These are phyloP conservation scores for Pyrenopolyporus hunteri DNA, from an alignment of 495 filamentous ascomycete species.

Conservation along the genomic window DNA sequence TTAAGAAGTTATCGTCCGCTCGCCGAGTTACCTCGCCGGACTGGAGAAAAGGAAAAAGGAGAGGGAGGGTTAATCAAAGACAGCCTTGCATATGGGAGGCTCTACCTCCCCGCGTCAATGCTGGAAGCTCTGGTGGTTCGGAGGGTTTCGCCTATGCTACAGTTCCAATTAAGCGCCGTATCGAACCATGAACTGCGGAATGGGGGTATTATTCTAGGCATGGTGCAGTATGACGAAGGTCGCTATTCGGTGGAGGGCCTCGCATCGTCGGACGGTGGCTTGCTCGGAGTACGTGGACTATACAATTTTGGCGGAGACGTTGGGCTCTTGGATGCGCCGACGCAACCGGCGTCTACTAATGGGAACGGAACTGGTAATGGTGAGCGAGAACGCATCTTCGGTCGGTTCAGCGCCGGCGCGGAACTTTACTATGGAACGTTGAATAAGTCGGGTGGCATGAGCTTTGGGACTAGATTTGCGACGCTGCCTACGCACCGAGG, in stretches of 20 bases:
- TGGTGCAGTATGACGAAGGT: slow-evolving; percentile 85
- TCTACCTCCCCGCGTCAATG: slow-evolving; percentile 83
- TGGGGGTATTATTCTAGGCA: slow-evolving; percentile 75
- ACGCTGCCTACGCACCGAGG: slow-evolving; percentile 87
- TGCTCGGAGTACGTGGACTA: slow-evolving; percentile 84
- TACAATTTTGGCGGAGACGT: slow-evolving; percentile 94
- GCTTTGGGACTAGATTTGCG: slow-evolving; percentile 81
- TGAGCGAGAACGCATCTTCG: slow-evolving; percentile 60
- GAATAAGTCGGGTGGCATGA: slow-evolving; percentile 85
- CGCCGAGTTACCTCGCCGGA: slow-evolving; percentile 44
- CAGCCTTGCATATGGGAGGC: slow-evolving; percentile 82
- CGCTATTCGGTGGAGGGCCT: slow-evolving; percentile 91
- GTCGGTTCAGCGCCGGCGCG: slow-evolving; percentile 79
- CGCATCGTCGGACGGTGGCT: slow-evolving; percentile 87
- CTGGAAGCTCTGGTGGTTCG: slow-evolving; percentile 88
- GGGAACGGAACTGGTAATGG: slow-evolving; percentile 33
- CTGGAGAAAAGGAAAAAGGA: slow-evolving; percentile 27
- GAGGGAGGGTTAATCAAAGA: slow-evolving; percentile 34
- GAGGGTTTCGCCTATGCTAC: slow-evolving; percentile 76
- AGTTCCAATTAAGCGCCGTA: slow-evolving; percentile 80
- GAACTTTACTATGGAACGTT: slow-evolving; percentile 93
- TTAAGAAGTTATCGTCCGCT: slow-evolving; percentile 53
- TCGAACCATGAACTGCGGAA: slow-evolving; percentile 76
- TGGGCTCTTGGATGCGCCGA: slow-evolving; percentile 45
- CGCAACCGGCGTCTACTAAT: slow-evolving; percentile 15